A percentile compares a stretch with the other conserved stretches of the same genome.
Conservation (phyloP, 1,284 basidiomycete species). For the Papiliotrema flavescens region DNA sequence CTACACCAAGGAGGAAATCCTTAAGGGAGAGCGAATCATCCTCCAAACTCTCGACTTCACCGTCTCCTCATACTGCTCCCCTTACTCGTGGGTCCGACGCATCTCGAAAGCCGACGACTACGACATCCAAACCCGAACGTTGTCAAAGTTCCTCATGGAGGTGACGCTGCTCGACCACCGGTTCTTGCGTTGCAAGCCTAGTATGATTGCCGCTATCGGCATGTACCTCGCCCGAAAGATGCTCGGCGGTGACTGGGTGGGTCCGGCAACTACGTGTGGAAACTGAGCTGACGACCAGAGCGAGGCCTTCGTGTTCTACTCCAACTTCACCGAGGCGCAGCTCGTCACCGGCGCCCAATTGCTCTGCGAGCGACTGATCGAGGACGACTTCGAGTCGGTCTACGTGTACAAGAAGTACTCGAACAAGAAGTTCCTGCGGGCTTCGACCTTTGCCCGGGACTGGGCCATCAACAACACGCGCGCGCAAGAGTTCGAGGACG, state of each 20-base stretch:
- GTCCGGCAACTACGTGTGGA: no score
- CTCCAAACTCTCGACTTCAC: constrained; percentile 87
- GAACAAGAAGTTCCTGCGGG: constrained; percentile 94
- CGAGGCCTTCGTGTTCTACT: constrained; percentile 90
- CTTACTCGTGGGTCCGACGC: constrained; percentile 97
- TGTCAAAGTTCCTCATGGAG: constrained; percentile 97
- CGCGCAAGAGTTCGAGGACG: neutral
- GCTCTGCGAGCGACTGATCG: constrained; percentile 78
- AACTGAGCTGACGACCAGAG: constrained; percentile 54
- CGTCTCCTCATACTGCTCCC: constrained; percentile 95
- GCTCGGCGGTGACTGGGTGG: constrained; percentile 89
- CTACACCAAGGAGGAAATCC: constrained; percentile 87
- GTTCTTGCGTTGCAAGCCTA: constrained; percentile 91
- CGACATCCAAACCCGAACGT: constrained; percentile 93
- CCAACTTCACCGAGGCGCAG: constrained; percentile 86
- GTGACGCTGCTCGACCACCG: constrained; percentile 89
- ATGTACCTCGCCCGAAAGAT: constrained; percentile 94
- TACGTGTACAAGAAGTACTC: constrained; percentile 97
- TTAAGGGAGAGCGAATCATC: constrained; percentile 96
- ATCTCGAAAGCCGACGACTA: constrained; percentile 99
- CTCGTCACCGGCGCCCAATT: constrained; percentile 76
- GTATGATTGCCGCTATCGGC: constrained; percentile 91
- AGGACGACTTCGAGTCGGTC: constrained; percentile 73
- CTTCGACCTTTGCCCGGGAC: constrained; percentile 54
- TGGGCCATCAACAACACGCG: constrained; percentile 49